These are phyloP conservation scores for Microcyclospora pomicola DNA, from an alignment of 2,329 filamentous ascomycete genomes.

Conservation along the genomic window DNA sequence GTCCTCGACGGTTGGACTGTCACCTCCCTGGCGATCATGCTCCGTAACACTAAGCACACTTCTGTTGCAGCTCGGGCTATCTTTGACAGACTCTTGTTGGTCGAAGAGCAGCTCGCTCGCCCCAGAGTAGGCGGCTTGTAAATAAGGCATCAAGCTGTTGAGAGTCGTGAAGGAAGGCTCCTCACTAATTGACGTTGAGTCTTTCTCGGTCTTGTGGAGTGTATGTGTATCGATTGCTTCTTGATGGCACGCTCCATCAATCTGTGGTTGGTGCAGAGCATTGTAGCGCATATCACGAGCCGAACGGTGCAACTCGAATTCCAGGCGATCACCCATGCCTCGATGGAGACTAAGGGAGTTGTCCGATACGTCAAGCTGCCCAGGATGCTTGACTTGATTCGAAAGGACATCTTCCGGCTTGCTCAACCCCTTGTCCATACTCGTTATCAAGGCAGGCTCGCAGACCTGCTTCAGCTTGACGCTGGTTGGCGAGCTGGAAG, in stretches of 20 bases:
- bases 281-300: slow-evolving; percentile 17
- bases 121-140: neutral
- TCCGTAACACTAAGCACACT: no score
- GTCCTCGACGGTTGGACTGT: no score
- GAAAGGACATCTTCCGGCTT: neutral
- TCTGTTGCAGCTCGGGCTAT: neutral
- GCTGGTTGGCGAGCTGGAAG: neutral
- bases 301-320: slow-evolving; percentile 14
- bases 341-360: neutral
- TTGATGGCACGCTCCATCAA: no score
- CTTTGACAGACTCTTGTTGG: neutral
- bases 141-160: no score
- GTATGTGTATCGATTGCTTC: no score
- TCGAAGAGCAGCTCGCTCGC: neutral
- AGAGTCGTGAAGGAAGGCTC: neutral
- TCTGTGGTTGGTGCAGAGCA: slow-evolving; percentile 5
- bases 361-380: neutral
- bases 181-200: neutral
- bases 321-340: slow-evolving; percentile 11
- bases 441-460: neutral
- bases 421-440: neutral
- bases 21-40: no score
- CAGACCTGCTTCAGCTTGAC: neutral
- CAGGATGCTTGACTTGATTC: neutral
- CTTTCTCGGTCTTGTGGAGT: neutral